phyloP scores from a whole-genome alignment of 1,284 basidiomycete genomes.

The Pyrrhoderma noxium region DNA sequence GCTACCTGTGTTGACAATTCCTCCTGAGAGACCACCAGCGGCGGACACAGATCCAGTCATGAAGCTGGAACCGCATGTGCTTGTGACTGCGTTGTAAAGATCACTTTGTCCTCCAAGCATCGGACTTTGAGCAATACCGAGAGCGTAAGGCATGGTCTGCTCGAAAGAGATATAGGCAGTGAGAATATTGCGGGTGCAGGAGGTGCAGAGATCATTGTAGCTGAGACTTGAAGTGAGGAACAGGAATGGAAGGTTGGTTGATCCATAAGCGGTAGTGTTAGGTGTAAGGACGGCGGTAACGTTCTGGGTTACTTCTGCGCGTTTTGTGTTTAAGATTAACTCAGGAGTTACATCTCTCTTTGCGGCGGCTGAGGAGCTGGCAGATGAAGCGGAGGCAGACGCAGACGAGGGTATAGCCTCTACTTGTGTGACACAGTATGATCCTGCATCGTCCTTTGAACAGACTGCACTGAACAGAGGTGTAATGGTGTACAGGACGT shows the following conservation, averaged over 20 bases:
- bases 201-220: constrained; percentile 57
- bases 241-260: constrained; percentile 71
- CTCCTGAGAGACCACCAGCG: constrained; percentile 49
- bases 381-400: constrained; percentile 20
- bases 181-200: constrained; percentile 74
- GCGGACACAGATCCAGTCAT: constrained; percentile 56
- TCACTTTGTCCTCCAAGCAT: constrained; percentile 59
- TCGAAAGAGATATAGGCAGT: constrained; percentile 73
- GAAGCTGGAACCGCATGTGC: constrained; percentile 57
- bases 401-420: constrained; percentile 27
- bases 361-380: constrained; percentile 8
- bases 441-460: constrained; percentile 59
- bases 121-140: constrained; percentile 57
- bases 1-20: constrained; percentile 24
- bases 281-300: constrained; percentile 39
- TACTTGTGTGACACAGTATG: constrained; percentile 56
- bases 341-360: constrained; percentile 20
- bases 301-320: constrained; percentile 21
- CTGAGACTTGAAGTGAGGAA: constrained; percentile 54
- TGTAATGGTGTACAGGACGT: constrained; percentile 63
- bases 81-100: constrained; percentile 56
- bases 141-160: constrained; percentile 60
- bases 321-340: constrained; percentile 4
- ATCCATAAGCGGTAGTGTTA: constrained; percentile 59
- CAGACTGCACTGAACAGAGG: constrained; percentile 69